Evolutionary conservation across 2,329 filamentous ascomycete species (phyloP).

Genomic region (Pseudomassariella vexata): DNA sequence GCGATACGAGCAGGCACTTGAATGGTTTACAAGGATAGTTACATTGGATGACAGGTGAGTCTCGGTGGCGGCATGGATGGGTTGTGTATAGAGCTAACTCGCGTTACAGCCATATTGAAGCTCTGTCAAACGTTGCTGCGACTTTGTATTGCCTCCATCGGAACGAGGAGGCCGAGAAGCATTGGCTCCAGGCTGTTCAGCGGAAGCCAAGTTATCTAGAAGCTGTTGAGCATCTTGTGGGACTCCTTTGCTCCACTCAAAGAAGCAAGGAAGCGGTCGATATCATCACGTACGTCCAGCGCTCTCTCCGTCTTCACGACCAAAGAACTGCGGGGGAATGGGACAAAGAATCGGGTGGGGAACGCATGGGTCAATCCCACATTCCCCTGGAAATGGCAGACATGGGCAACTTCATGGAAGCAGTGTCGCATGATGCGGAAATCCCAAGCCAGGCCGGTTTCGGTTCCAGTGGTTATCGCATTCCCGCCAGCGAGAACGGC

Average conservation of each 20-base stretch:
- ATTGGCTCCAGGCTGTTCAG: slow-evolving; percentile 82
- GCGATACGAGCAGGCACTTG: slow-evolving; percentile 70
- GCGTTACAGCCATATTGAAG: slow-evolving; percentile 71
- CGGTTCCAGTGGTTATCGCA: slow-evolving; percentile 76
- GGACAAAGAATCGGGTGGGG: not conserved
- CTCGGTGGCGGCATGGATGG: not conserved
- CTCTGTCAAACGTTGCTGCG: slow-evolving; percentile 87
- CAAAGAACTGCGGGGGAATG: slow-evolving; percentile 18
- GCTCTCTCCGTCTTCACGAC: slow-evolving; percentile 52
- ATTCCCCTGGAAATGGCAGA: not conserved
- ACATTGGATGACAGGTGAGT: slow-evolving; percentile 50
- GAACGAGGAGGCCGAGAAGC: slow-evolving; percentile 74
- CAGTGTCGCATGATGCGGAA: slow-evolving; percentile 10
- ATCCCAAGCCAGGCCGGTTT: slow-evolving; percentile 46
- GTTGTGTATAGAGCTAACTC: slow-evolving; percentile 2
- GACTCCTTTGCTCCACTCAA: slow-evolving; percentile 75
- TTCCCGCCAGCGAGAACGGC: slow-evolving; percentile 83
- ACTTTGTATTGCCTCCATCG: slow-evolving; percentile 79
- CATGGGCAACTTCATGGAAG: slow-evolving; percentile 2
- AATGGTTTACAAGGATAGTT: slow-evolving; percentile 66
- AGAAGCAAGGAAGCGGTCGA: slow-evolving; percentile 79
- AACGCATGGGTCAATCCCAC: not conserved
- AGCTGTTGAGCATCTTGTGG: slow-evolving; percentile 89
- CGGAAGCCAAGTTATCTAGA: slow-evolving; percentile 85
- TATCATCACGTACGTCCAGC: slow-evolving; percentile 81